Percentiles rank a stretch among this genome's conserved stretches.
Evolutionary conservation across 176 grass and related monocot genomes (phyloP).

Genomic region (Bothriochloa decipiens): DNA sequence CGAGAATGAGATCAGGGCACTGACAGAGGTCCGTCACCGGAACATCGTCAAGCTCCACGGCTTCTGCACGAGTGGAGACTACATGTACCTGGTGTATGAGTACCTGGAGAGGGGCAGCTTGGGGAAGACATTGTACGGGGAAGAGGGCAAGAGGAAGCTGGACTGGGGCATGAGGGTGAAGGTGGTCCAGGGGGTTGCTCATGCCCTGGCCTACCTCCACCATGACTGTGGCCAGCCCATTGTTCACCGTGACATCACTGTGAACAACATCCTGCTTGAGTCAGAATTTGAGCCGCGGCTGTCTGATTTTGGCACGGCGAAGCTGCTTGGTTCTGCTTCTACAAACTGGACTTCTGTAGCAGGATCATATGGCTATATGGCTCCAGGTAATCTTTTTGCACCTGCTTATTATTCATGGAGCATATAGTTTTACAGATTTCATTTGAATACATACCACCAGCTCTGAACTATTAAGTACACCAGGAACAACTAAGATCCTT

Average conservation of each 20-base stretch:
- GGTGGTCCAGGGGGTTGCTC: conserved; percentile 71
- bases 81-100: conserved; percentile 88
- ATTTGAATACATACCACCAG: neutral
- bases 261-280: conserved; percentile 81
- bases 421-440: neutral
- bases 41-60: conserved; percentile 92
- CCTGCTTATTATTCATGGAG: neutral
- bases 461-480: neutral
- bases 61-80: conserved; percentile 67
- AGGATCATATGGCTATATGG: conserved; percentile 92
- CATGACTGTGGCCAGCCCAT: conserved; percentile 71
- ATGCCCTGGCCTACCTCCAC: conserved; percentile 82
- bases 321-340: conserved; percentile 54
- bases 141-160: conserved; percentile 65
- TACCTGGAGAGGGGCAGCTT: conserved; percentile 84
- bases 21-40: conserved; percentile 81
- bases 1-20: conserved; percentile 76
- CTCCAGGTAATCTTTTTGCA: conserved; percentile 59
- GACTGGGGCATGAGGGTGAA: conserved; percentile 76
- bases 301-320: conserved; percentile 86
- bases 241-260: conserved; percentile 74
- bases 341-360: conserved; percentile 87
- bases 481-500: neutral
- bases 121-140: conserved; percentile 66
- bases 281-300: conserved; percentile 67